Evolutionary conservation across 352 stramenopile genomes (phyloP).

Genomic region (Thalassiosira mediterranea): DNA sequence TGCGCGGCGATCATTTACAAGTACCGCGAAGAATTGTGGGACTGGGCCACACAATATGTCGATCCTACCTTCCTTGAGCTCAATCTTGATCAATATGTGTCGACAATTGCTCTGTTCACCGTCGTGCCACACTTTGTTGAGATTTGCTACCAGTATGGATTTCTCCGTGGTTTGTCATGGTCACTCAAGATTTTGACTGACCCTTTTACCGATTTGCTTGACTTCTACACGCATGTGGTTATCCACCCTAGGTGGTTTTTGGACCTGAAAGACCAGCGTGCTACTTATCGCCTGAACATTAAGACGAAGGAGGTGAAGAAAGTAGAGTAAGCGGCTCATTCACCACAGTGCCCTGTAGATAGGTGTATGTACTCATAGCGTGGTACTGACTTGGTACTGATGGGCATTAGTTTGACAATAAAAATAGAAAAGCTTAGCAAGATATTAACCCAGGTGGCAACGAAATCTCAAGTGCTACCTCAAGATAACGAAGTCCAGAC

Average conservation of each 20-base stretch:
- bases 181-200: conserved; percentile 62
- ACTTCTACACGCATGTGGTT: conserved; percentile 56
- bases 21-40: conserved; percentile 30
- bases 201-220: conserved; percentile 62
- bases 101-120: conserved; percentile 51
- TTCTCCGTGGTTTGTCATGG: conserved; percentile 55
- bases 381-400: too few species aligned
- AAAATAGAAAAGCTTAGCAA: too few species aligned
- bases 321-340: conserved; percentile 29
- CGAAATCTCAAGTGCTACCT: too few species aligned
- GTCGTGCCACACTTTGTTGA: conserved; percentile 58
- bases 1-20: conserved; percentile 36
- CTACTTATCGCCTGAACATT: conserved; percentile 51
- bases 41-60: conserved; percentile 27
- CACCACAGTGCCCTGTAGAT: too few species aligned
- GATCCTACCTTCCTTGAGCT: conserved; percentile 41
- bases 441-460: too few species aligned
- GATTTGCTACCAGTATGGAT: conserved; percentile 55
- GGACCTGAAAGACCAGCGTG: conserved; percentile 57
- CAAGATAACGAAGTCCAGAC: too few species aligned
- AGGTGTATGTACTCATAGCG: too few species aligned
- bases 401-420: too few species aligned
- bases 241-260: conserved; percentile 63
- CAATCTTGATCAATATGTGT: conserved; percentile 56
- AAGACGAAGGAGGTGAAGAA: conserved; percentile 56